Evolutionary conservation across 2,329 filamentous ascomycete species (phyloP), one percentile per base, ranked within the genome.

Genomic region (Claviceps paspali): DNA sequence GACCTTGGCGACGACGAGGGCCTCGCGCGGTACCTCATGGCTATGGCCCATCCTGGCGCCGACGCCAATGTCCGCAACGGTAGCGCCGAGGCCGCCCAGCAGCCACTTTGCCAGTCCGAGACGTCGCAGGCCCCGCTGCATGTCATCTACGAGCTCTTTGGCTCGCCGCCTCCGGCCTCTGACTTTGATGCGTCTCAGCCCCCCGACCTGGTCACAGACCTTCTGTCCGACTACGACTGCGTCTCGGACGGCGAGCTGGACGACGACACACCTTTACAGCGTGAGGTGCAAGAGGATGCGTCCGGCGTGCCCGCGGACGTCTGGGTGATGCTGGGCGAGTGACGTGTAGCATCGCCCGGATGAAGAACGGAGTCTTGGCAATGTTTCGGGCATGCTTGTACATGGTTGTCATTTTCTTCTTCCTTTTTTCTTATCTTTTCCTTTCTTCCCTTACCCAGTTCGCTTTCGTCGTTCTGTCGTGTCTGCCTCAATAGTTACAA

Each of bases 271-370:
- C 55, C 51, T 24, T 46, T 48, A 0, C 53, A 59, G 48, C 45
- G 45, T 29, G 53, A 56, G 47, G 45, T 54, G 34, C 41, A 44
- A 35, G 52, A 55, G 32, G 39, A 47, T 44, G 47, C 49, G 42
- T 46, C 48, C 36, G 40, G 47, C 32, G 45, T 49, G 26, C 47
- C 47, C 36, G 47, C 52, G 18, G 59, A 57, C 29, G 48, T 55
- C 42, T 65, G 62, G 62, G 54, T 64, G 26, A 52, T 65, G 51
- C 51, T 65, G 47, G 58, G 56, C 49, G 61, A 64, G 55, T n/a
- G 63, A 56, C 61, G 63, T 54, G 59, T 59, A 65, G 52, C 60
- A 64, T 51, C 57, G 62, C 59, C 59, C 55, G n/a, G n/a, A n/a
- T n/a, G n/a, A n/a, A n/a, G n/a, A n/a, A n/a, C n/a, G n/a, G n/a